Base-by-base conservation (phyloP, 768 basidiomycete species). In the Phanerodontia chrysosporium region DNA sequence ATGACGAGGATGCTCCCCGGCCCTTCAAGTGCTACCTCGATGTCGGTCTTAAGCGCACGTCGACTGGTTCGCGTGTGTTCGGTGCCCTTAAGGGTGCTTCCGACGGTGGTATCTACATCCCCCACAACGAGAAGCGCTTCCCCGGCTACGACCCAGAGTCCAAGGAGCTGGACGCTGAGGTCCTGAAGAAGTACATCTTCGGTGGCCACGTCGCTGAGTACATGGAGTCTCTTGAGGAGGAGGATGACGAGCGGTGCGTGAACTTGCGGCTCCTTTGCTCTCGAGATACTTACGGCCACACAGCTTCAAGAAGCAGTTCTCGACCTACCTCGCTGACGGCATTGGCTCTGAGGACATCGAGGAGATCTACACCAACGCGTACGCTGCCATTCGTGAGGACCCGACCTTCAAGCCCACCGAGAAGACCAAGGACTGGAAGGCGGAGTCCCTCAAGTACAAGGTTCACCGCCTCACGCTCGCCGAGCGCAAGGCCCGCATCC, bases 21-120 rank as follows among this genome's bases (percentile, higher is more conserved):
- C 97, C 97, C n/a, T 99, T 99, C 87, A 99, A 98, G 78, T 86
- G 84, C 70, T 99, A 90, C 83, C 93, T 99, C 69, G 97, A 98
- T 73, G 96, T 97, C 74, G 97, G 97, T 76, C 83, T 99, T 70
- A 94, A 87, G 77, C 92, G 95, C 69, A 99, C 97, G 45, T 95
- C 96, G 55, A 98, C 97, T 51, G 97, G 97, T 70, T 88, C 92
- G 63, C 94, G 97, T 73, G 85, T 99, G 46, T 99, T 99, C 70
- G 97, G 93, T 76, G 97, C 96, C 60, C 84, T 98, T 84, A 98
- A 99, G 81, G 97, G 97, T 71, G 97, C 97, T 16, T 89, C 87
- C 53, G 97, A 99, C 69, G 97, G 97, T 70, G 97, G 97, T 64
- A 87, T 99, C 76, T 95, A 85, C 81, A 92, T 99, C 66, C 97